Conservation (phyloP, 2,329 filamentous ascomycete species). For the Hypoxylon sp. region DNA sequence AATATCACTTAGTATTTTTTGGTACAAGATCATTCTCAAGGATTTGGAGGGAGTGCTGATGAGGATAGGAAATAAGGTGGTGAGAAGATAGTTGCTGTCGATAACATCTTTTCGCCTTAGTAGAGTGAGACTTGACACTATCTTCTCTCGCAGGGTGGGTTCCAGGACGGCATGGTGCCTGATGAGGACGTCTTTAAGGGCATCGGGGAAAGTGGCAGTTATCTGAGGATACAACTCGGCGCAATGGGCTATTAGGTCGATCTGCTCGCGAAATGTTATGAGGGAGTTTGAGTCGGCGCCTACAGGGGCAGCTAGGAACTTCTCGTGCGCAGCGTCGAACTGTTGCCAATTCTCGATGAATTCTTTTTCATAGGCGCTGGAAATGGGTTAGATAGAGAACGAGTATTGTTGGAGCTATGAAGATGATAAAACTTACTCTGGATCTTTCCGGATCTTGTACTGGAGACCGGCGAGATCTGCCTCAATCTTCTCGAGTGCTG, state of each 20-base stretch:
- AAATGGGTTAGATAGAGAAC: constrained; percentile 9
- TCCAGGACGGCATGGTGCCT: constrained; percentile 85
- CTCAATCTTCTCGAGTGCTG: constrained; percentile 93
- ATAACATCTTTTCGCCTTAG: constrained; percentile 91
- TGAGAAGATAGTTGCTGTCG: constrained; percentile 82
- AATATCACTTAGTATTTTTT: constrained; percentile 90
- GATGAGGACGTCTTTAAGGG: constrained; percentile 81
- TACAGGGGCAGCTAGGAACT: constrained; percentile 85
- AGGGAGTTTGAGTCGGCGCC: constrained; percentile 80
- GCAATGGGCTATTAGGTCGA: constrained; percentile 91
- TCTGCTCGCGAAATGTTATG: constrained; percentile 86
- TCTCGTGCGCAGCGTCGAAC: constrained; percentile 89
- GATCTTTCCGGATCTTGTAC: constrained; percentile 90
- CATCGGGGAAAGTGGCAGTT: constrained; percentile 77
- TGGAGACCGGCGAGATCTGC: constrained; percentile 89
- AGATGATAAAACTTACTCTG: constrained; percentile 63
- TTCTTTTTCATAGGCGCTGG: constrained; percentile 86
- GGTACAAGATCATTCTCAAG: constrained; percentile 79
- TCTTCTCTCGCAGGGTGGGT: constrained; percentile 88
- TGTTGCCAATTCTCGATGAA: constrained; percentile 89
- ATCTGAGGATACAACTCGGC: constrained; percentile 91
- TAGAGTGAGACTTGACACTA: constrained; percentile 88
- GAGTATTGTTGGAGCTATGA: background rate
- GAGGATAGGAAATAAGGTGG: constrained; percentile 93
- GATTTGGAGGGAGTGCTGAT: constrained; percentile 92